A percentile compares a stretch with the other conserved stretches of the same genome.
These are phyloP conservation scores for Selenicereus undatus DNA, from an alignment of 148 eudicot genomes.

Conservation along the genomic window DNA sequence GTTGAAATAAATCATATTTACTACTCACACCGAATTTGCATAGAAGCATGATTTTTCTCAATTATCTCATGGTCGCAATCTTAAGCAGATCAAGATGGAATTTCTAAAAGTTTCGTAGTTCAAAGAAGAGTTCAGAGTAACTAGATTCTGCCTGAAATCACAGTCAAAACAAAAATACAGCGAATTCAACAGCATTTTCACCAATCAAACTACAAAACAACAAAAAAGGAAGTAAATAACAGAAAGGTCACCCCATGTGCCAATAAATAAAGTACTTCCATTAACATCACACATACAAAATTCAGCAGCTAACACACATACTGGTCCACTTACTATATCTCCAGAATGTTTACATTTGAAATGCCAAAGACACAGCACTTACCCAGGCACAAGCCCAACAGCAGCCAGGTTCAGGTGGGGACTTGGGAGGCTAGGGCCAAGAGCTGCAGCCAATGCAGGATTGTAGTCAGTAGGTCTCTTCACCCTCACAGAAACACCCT, in stretches of 20 bases:
- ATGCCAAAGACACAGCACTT: slow-evolving; percentile 21
- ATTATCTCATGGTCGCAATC: too few relatives aligned
- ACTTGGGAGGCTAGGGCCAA: slow-evolving; percentile 88
- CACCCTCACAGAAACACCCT: slow-evolving; percentile 87
- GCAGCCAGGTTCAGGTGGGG: slow-evolving; percentile 84
- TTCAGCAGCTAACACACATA: background rate
- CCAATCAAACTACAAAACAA: background rate
- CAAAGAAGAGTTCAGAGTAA: background rate
- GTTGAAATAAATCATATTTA: too few relatives aligned
- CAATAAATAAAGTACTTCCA: background rate
- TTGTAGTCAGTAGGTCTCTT: slow-evolving; percentile 91
- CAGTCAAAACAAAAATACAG: background rate
- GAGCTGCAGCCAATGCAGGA: slow-evolving; percentile 79
- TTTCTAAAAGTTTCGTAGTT: background rate
- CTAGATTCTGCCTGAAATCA: background rate
- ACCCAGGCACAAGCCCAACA: slow-evolving; percentile 84
- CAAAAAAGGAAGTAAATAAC: background rate
- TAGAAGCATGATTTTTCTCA: too few relatives aligned
- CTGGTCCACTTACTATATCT: background rate
- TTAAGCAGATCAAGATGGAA: background rate
- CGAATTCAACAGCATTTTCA: too few relatives aligned
- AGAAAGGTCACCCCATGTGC: background rate
- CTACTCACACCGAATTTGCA: too few relatives aligned
- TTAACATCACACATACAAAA: background rate
- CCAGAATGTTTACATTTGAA: background rate